Evolutionary conservation across 768 basidiomycete genomes (phyloP).

Genomic region (Suillus spraguei): DNA sequence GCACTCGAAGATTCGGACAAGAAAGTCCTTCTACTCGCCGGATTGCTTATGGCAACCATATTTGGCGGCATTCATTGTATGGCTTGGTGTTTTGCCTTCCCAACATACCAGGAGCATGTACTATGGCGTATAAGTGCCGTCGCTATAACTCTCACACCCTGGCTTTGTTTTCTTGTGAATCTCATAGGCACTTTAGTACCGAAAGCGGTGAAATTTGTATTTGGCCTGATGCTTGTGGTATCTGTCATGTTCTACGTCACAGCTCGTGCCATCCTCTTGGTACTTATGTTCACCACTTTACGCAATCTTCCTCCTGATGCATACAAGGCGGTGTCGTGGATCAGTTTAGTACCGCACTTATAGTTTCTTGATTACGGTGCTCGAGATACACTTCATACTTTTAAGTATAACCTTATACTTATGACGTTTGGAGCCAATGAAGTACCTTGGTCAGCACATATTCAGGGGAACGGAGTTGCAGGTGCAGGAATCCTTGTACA

Average conservation of each 20-base stretch:
- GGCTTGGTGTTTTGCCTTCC: constrained; percentile 27
- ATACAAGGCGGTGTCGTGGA: neutral
- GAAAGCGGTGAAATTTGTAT: neutral
- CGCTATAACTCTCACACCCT: constrained; percentile 11
- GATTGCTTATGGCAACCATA: constrained; percentile 12
- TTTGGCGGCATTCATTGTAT: constrained; percentile 33
- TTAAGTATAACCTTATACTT: no score
- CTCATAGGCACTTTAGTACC: no score
- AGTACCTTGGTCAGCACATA: no score
- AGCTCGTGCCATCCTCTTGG: neutral
- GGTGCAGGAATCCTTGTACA: no score
- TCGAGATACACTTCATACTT: neutral
- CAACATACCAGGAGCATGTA: constrained; percentile 17
- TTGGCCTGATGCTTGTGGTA: neutral
- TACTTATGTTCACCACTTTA: neutral
- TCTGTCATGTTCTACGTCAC: neutral
- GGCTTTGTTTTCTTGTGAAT: neutral
- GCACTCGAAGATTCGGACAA: no score
- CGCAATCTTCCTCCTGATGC: neutral
- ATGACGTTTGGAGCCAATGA: no score
- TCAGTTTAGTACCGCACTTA: neutral
- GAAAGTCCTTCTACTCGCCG: neutral
- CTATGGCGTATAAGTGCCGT: constrained; percentile 26
- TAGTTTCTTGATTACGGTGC: neutral
- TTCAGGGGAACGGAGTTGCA: no score